Conservation (phyloP, 192 early-diverging fungal species). For the Linnemannia exigua region DNA sequence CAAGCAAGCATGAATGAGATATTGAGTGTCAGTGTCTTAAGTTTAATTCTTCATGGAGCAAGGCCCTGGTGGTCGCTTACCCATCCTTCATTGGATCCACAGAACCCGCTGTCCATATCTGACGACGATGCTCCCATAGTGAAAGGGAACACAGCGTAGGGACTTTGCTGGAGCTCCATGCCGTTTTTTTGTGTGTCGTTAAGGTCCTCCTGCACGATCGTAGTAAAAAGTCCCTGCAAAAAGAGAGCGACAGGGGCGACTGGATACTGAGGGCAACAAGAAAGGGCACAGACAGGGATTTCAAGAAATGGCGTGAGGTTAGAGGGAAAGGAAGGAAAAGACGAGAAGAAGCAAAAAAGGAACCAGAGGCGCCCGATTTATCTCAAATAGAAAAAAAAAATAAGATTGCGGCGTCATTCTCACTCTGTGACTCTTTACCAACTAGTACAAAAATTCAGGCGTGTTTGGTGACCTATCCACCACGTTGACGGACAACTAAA, state of each 20-base stretch:
- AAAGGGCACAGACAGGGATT: no score
- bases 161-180: not conserved
- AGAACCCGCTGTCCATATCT: not conserved
- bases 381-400: no score
- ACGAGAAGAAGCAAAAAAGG: no score
- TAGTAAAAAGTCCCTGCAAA: not conserved
- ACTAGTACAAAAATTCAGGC: no score
- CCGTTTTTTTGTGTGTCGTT: not conserved
- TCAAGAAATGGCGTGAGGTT: not conserved
- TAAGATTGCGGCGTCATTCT: not conserved
- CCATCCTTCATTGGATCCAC: constrained; percentile 22
- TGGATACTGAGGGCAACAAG: no score
- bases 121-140: not conserved
- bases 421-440: not conserved
- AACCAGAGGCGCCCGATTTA: no score
- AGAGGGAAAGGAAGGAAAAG: not conserved
- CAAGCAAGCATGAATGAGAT: not conserved
- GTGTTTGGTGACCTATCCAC: no score
- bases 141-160: not conserved
- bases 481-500: not conserved
- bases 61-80: not conserved
- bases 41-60: not conserved
- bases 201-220: not conserved
- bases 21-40: not conserved
- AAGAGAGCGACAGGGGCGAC: not conserved